Conservation (phyloP, 2,329 filamentous ascomycete species). For the Lojkania enalia region DNA sequence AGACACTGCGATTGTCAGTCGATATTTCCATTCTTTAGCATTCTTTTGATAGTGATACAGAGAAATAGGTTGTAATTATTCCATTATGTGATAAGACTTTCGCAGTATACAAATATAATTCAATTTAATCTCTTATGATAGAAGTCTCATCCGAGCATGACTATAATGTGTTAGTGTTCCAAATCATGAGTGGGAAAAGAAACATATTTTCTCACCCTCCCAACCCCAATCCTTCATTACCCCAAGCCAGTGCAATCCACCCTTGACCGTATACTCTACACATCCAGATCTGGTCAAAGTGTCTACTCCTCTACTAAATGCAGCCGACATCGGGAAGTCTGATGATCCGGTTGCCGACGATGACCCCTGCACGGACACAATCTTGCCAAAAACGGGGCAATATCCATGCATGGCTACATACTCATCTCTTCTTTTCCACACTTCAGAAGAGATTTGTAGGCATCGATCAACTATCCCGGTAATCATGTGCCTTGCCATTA, state of each 20-base stretch:
- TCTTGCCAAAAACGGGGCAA: background rate
- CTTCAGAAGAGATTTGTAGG: constrained; percentile 64
- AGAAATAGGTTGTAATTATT: too few relatives aligned
- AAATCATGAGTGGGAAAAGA: too few relatives aligned
- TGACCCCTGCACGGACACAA: constrained; percentile 4
- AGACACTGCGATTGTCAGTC: too few relatives aligned
- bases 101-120: too few relatives aligned
- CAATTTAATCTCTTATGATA: too few relatives aligned
- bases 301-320: constrained; percentile 33
- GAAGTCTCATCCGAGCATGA: too few relatives aligned
- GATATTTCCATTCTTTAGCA: too few relatives aligned
- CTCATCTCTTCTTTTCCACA: constrained; percentile 66
- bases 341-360: constrained; percentile 10
- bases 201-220: constrained; percentile 70
- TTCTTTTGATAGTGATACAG: too few relatives aligned
- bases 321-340: constrained; percentile 40
- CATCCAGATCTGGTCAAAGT: constrained; percentile 52
- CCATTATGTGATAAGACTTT: too few relatives aligned
- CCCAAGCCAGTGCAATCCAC: constrained; percentile 67
- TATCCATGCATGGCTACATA: constrained; percentile 44
- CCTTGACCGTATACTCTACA: constrained; percentile 64
- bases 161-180: too few relatives aligned
- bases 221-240: constrained; percentile 71
- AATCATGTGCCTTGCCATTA: constrained; percentile 63
- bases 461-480: constrained; percentile 69